phyloP scores from a whole-genome alignment of 164 flowering plant species.

The Houttuynia cordata region DNA sequence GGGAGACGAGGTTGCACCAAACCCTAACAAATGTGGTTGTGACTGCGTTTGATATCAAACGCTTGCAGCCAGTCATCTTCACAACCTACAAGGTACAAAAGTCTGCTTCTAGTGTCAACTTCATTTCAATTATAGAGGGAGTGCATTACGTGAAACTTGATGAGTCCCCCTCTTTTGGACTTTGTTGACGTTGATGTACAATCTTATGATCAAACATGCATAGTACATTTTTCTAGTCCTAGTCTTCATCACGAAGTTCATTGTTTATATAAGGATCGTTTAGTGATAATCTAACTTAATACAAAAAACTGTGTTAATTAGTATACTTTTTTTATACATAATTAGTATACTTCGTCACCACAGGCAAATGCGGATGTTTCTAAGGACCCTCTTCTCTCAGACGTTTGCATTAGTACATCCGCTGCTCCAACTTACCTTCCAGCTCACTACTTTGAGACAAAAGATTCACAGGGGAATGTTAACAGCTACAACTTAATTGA shows the following conservation, averaged over 20 bases:
- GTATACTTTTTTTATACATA: not conserved
- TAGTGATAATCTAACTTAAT: too few species aligned
- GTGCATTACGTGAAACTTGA: too few species aligned
- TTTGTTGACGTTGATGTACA: too few species aligned
- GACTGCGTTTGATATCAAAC: slow-evolving; percentile 13
- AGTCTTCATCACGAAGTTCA: too few species aligned
- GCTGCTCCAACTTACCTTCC: slow-evolving; percentile 19
- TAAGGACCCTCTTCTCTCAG: slow-evolving; percentile 24
- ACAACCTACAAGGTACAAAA: slow-evolving; percentile 13
- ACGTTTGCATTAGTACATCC: slow-evolving; percentile 28
- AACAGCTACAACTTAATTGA: slow-evolving; percentile 23
- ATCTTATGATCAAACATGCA: too few species aligned
- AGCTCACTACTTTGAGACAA: slow-evolving; percentile 9
- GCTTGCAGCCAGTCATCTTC: slow-evolving; percentile 24
- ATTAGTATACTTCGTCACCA: too few species aligned
- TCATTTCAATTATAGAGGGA: too few species aligned
- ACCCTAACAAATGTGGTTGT: slow-evolving; percentile 15
- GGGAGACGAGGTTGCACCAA: slow-evolving; percentile 7
- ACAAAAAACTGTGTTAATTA: too few species aligned
- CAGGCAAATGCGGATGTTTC: slow-evolving; percentile 14
- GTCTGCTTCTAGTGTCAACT: not conserved
- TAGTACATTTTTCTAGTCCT: too few species aligned
- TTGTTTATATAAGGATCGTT: too few species aligned
- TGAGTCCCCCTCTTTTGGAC: too few species aligned
- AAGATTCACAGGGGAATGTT: slow-evolving; percentile 13